Percentiles rank a stretch among this genome's conserved stretches.
These are phyloP conservation scores for Eucalyptus dawsonii DNA, from an alignment of 345 rosid genomes.

Conservation along the genomic window DNA sequence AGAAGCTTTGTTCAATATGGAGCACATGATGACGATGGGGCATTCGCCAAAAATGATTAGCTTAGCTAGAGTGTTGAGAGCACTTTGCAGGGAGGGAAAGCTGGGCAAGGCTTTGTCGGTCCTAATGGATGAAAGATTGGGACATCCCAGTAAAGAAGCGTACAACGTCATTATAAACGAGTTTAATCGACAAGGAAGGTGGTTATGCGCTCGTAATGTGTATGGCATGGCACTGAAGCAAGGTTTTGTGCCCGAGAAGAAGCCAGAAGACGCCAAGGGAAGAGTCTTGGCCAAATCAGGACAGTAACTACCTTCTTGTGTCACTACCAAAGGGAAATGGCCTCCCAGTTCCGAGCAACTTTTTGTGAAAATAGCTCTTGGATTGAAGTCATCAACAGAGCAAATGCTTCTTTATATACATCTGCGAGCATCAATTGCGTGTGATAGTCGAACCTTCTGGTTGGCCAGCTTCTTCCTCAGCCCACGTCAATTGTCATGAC, in stretches of 20 bases:
- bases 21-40: constrained; percentile 16
- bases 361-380: not conserved
- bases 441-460: not conserved
- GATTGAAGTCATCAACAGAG: not conserved
- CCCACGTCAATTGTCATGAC: not conserved
- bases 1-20: constrained; percentile 17
- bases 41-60: constrained; percentile 19
- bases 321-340: not conserved
- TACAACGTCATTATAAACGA: constrained; percentile 28
- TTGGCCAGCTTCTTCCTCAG: not conserved
- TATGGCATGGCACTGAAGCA: constrained; percentile 46
- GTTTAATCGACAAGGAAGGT: constrained; percentile 20
- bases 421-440: not conserved
- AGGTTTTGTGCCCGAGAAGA: constrained; percentile 21
- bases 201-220: constrained; percentile 13
- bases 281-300: not conserved
- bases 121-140: constrained; percentile 14
- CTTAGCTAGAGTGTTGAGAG: constrained; percentile 22
- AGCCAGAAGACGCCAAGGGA: not conserved
- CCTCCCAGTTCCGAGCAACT: not conserved
- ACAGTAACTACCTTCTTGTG: not conserved
- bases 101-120: constrained; percentile 24
- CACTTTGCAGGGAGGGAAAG: constrained; percentile 22
- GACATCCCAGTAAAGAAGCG: constrained; percentile 15
- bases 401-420: not conserved